Percentiles rank a stretch among this genome's conserved stretches.
Evolutionary conservation across 1,284 basidiomycete genomes (phyloP).

Genomic region (Marasmius fiardii): DNA sequence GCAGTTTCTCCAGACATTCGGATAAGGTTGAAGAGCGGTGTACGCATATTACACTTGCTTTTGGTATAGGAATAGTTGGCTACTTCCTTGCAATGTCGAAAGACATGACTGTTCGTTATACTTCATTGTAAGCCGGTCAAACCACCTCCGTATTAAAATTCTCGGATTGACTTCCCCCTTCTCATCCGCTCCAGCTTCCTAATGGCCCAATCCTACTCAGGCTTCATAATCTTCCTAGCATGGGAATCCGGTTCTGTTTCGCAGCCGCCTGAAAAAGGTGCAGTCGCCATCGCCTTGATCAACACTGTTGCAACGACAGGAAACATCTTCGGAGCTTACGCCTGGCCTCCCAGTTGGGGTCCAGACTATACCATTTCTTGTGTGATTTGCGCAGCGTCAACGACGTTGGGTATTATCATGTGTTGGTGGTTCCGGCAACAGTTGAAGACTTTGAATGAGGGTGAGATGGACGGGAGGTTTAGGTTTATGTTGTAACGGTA

Average conservation of each 20-base stretch:
- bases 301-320: constrained; percentile 74
- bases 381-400: constrained; percentile 51
- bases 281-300: constrained; percentile 72
- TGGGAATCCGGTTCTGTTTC: constrained; percentile 74
- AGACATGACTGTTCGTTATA: constrained; percentile 64
- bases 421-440: constrained; percentile 50
- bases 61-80: constrained; percentile 62
- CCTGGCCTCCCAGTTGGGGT: constrained; percentile 37
- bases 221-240: constrained; percentile 64
- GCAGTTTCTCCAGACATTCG: constrained; percentile 62
- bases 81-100: constrained; percentile 75
- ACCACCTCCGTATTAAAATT: no score
- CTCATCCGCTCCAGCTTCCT: no score
- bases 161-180: no score
- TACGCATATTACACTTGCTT: constrained; percentile 55
- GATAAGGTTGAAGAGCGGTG: constrained; percentile 67
- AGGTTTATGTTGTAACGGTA: constrained; percentile 47
- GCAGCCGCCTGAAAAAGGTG: constrained; percentile 67
- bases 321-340: constrained; percentile 70
- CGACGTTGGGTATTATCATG: constrained; percentile 47
- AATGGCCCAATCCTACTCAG: constrained; percentile 48
- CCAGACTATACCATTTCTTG: constrained; percentile 35
- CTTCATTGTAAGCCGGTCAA: constrained; percentile 63
- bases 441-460: constrained; percentile 36
- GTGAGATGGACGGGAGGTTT: constrained; percentile 44